Evolutionary conservation across 768 basidiomycete species (phyloP).

Genomic region (Leccinum obscurum): DNA sequence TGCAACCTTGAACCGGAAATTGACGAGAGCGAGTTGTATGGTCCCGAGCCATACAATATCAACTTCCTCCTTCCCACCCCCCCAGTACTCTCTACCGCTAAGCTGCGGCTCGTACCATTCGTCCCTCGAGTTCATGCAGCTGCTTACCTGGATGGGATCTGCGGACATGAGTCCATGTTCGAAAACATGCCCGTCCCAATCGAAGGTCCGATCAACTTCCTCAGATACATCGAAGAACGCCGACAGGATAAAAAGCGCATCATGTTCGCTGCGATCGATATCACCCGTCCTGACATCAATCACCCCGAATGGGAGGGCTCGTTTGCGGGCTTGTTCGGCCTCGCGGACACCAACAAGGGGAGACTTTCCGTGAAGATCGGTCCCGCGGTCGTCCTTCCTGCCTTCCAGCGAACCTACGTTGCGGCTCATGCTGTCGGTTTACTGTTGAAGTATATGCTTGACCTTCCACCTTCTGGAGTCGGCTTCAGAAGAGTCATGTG

Average conservation of each 20-base stretch:
- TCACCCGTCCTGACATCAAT: conserved; percentile 28
- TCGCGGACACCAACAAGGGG: conserved; percentile 23
- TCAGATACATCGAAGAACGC: conserved; percentile 12
- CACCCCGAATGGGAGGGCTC: conserved; percentile 31
- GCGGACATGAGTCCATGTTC: conserved; percentile 24
- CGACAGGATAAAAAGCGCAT: conserved; percentile 13
- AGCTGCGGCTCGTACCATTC: conserved; percentile 24
- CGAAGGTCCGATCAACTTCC: conserved; percentile 14
- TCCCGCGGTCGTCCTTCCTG: conserved; percentile 34
- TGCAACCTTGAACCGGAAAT: conserved; percentile 11
- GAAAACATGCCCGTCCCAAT: conserved; percentile 13
- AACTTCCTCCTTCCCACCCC: conserved; percentile 21
- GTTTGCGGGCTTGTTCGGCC: conserved; percentile 40
- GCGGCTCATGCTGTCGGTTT: conserved; percentile 39
- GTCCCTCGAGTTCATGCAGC: conserved; percentile 22
- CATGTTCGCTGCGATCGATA: conserved; percentile 44
- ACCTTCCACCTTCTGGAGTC: conserved; percentile 31
- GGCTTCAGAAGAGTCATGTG: conserved; percentile 52
- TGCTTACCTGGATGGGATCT: conserved; percentile 19
- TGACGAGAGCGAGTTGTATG: conserved; percentile 18
- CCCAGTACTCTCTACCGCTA: conserved; percentile 14
- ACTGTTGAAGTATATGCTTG: conserved; percentile 35
- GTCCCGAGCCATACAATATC: conserved; percentile 30
- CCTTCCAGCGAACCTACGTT: conserved; percentile 45
- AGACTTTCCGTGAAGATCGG: conserved; percentile 34